phyloP scores from a whole-genome alignment of 371 early-diverging fungal species.

The Gilbertella persicaria region DNA sequence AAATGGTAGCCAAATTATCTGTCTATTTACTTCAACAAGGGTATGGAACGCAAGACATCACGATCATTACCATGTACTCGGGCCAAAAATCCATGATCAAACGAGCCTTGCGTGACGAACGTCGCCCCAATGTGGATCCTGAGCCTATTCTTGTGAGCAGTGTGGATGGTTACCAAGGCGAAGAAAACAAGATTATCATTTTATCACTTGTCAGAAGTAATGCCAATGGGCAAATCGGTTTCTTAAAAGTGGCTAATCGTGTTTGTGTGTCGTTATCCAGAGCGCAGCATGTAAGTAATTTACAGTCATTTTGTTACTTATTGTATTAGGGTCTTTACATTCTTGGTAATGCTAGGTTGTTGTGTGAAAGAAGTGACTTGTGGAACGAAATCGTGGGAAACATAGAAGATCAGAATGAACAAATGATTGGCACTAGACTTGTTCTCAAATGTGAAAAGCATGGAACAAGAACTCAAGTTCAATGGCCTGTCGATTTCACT shows the following conservation, averaged over 20 bases:
- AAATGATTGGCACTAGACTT: constrained; percentile 47
- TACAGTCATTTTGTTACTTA: not conserved
- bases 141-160: constrained; percentile 59
- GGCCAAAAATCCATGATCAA: constrained; percentile 55
- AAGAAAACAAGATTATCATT: constrained; percentile 76
- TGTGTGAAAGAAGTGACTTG: constrained; percentile 55
- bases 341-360: constrained; percentile 63
- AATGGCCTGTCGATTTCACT: constrained; percentile 56
- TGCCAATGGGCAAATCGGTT: constrained; percentile 65
- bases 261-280: constrained; percentile 80
- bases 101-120: constrained; percentile 38
- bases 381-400: constrained; percentile 61
- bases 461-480: constrained; percentile 36
- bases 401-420: constrained; percentile 23
- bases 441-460: constrained; percentile 48
- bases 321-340: constrained; percentile 65
- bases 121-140: constrained; percentile 24
- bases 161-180: constrained; percentile 83
- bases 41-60: constrained; percentile 45
- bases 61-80: constrained; percentile 66
- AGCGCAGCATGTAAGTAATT: constrained; percentile 53
- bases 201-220: constrained; percentile 71
- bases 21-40: constrained; percentile 61
- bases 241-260: constrained; percentile 72
- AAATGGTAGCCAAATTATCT: constrained; percentile 56